phyloP scores from a whole-genome alignment of 1,139 yeast species.

The Geotrichum restrictum region DNA sequence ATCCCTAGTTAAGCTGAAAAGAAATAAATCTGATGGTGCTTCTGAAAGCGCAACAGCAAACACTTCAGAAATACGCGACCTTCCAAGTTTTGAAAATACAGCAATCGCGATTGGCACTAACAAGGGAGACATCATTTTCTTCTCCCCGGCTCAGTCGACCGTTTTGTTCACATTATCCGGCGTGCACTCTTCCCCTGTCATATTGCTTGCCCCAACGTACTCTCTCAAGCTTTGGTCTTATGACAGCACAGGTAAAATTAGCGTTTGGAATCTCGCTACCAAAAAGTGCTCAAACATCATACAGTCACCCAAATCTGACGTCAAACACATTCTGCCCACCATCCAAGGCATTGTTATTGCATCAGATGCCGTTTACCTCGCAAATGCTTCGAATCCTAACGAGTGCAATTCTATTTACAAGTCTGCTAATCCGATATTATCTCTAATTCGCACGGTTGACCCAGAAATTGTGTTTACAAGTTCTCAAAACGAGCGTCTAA shows the following conservation, averaged over 20 bases:
- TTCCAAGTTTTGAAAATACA: too few relatives aligned
- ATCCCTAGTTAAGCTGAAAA: slow-evolving; percentile 15
- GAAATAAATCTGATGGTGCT: too few relatives aligned
- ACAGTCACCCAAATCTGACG: slow-evolving; percentile 40
- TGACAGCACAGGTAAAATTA: slow-evolving; percentile 58
- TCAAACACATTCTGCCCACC: slow-evolving; percentile 41
- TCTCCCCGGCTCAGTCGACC: slow-evolving; percentile 62
- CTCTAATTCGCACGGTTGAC: slow-evolving; percentile 53
- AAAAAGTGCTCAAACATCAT: slow-evolving; percentile 45
- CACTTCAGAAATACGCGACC: too few relatives aligned
- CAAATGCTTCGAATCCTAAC: slow-evolving; percentile 37
- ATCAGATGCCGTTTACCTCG: slow-evolving; percentile 58
- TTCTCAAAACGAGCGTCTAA: background rate
- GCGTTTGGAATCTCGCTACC: slow-evolving; percentile 58
- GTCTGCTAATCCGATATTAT: slow-evolving; percentile 33
- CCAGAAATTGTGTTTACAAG: background rate
- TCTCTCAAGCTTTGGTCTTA: slow-evolving; percentile 47
- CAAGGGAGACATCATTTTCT: slow-evolving; percentile 61
- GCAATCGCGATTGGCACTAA: slow-evolving; percentile 59
- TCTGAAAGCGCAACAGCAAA: too few relatives aligned
- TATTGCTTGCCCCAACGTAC: slow-evolving; percentile 42
- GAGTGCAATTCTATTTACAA: too few relatives aligned
- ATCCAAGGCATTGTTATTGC: slow-evolving; percentile 49
- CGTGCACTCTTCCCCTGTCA: slow-evolving; percentile 50
- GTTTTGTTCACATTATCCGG: slow-evolving; percentile 51